Conservation (phyloP, 208 protist species). For the Herpetomonas samuelpessoai region DNA sequence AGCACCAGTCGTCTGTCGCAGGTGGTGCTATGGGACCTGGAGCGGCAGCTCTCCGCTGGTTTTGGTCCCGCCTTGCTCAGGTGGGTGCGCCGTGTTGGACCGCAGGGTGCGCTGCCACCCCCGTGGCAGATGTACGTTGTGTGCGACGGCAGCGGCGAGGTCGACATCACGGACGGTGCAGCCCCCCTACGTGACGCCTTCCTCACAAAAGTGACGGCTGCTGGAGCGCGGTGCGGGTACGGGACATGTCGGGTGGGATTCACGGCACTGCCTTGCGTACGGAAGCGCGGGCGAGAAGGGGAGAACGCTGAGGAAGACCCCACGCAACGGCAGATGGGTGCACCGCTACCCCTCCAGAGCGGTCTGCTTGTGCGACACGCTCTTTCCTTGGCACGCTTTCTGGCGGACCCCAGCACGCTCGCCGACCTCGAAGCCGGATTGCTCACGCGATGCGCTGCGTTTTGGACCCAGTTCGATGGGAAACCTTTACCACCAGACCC, state of each 20-base stretch:
- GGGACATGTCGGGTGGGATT: too few species aligned
- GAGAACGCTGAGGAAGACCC: too few species aligned
- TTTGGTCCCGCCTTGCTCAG: conserved; percentile 29
- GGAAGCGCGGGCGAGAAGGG: too few species aligned
- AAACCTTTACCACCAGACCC: not conserved
- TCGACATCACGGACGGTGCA: conserved; percentile 7
- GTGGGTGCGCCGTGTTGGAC: conserved; percentile 1
- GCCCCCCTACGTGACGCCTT: too few species aligned
- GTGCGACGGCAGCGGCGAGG: conserved; percentile 18
- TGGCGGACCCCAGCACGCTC: conserved; percentile 46
- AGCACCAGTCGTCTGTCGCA: conserved; percentile 45
- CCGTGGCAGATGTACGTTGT: conserved; percentile 32
- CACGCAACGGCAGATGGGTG: too few species aligned
- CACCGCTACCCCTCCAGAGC: too few species aligned
- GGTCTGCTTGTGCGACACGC: too few species aligned
- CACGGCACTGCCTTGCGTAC: too few species aligned
- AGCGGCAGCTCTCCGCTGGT: conserved; percentile 50
- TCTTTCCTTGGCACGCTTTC: conserved; percentile 52
- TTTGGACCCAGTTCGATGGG: conserved; percentile 38
- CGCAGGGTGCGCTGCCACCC: conserved; percentile 1
- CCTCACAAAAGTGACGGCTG: too few species aligned
- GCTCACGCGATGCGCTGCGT: conserved; percentile 20
- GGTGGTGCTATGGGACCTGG: conserved; percentile 58
- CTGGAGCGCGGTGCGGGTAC: too few species aligned
- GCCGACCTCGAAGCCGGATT: conserved; percentile 42